Base-by-base conservation (phyloP, 1,139 yeast genomes). In the Zygosaccharomyces pseudobailii region DNA sequence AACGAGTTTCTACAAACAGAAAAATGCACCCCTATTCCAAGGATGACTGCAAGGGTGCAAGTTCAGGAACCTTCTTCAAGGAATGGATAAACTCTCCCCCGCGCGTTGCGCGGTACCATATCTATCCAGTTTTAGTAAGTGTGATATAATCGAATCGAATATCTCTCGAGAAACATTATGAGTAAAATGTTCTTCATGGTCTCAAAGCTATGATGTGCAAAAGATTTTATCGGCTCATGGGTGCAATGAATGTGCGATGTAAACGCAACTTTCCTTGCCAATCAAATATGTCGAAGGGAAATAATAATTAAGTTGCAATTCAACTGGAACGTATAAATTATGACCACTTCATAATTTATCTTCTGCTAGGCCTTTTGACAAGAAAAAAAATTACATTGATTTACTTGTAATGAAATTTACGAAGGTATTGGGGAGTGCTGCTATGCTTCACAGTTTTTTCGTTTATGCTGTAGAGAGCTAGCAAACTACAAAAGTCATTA, bases 401-500 rank as follows among this genome's bases (percentile, higher is more conserved):
- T 8, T 8, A 24, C 27, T 8, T 6, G 9, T 24, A 24, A 24
- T 24, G 27, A 24, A 8, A 24, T 24, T 24, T 6, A 24, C 27
- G 9, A 24, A 6, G 6, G 6, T 24, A 24, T 24, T 24, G 8
- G 27, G 27, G 27, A 8, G 27, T 24, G 27, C 27, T 24, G 9
- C 27, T 24, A 8, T 24, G 9, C 27, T 24, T 6, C 6, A 24
- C 9, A 8, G 27, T 24, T 6, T 8, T 6, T 24, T 24, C 9
- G 27, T 24, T 8, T 24, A 24, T 8, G 27, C 27, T 40, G 8
- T 8, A 17, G 13, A 31, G 21, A 19, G 37, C 31, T 9, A 32
- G 19, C 23, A 24, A 24, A 43, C 46, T 28, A 43, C 46, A 5
- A 43, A 43, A 13, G 39, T 43, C 19, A 38, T 43, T 30, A 38